Percentiles rank a stretch among this genome's conserved stretches.
Evolutionary conservation across 1,284 basidiomycete genomes (phyloP).

Genomic region (Phenoliferia sp.): DNA sequence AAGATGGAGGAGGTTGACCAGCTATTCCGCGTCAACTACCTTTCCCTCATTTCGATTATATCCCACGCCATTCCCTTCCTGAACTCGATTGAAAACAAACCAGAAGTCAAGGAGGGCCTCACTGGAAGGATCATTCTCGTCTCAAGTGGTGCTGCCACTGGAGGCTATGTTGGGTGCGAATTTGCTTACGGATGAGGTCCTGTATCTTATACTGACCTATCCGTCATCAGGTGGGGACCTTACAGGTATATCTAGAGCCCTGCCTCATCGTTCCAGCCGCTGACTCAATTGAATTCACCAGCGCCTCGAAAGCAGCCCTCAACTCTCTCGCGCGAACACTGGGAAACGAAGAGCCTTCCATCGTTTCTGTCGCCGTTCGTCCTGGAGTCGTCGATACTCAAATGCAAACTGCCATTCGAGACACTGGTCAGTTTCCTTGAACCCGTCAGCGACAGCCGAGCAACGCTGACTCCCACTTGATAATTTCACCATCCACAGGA

Average conservation of each 20-base stretch:
- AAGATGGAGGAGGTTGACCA: conserved; percentile 25
- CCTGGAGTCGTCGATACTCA: conserved; percentile 71
- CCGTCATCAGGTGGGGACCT: background rate
- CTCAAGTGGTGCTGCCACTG: conserved; percentile 72
- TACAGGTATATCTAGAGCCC: background rate
- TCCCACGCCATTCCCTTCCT: conserved; percentile 62
- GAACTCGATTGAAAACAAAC: conserved; percentile 41
- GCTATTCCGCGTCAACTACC: conserved; percentile 71
- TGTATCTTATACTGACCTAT: too few relatives aligned
- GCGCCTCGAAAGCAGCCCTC: conserved; percentile 59
- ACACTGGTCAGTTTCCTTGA: conserved; percentile 17
- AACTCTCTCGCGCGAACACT: conserved; percentile 71
- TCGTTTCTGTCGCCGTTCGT: conserved; percentile 69
- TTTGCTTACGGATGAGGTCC: conserved; percentile 53
- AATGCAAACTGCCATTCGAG: conserved; percentile 34
- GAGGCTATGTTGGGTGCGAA: conserved; percentile 65
- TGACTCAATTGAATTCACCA: too few relatives aligned
- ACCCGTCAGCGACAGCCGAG: background rate
- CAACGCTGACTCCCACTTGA: conserved; percentile 37
- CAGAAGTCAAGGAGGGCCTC: conserved; percentile 23
- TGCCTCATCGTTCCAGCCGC: background rate
- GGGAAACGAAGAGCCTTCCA: conserved; percentile 67
- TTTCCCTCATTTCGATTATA: conserved; percentile 66
- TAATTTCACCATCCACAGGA: conserved; percentile 40
- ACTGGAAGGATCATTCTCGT: conserved; percentile 67